phyloP scores from a whole-genome alignment of 495 filamentous ascomycete genomes.

The Geoglossum glabrum region DNA sequence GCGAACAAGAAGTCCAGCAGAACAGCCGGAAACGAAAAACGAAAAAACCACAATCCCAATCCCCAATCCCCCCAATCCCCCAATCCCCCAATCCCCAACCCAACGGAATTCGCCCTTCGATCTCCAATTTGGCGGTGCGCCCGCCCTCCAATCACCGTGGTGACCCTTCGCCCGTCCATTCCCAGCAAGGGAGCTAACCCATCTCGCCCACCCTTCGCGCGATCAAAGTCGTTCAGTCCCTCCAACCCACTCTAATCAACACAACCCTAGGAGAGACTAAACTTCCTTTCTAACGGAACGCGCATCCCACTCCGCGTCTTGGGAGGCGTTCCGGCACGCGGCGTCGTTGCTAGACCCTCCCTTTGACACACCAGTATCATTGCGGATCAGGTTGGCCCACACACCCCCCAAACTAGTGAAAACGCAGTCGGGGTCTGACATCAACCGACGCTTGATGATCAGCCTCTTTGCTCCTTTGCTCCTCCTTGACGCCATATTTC shows the following conservation, averaged over 20 bases:
- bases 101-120: neutral
- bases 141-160: neutral
- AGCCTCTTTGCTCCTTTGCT: neutral
- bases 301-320: neutral
- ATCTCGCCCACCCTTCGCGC: neutral
- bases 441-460: neutral
- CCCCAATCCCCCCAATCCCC: too few relatives aligned
- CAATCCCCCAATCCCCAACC: neutral
- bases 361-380: neutral
- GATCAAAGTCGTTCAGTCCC: neutral
- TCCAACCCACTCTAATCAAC: neutral
- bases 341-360: neutral
- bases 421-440: neutral
- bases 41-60: too few relatives aligned
- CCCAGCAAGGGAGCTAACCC: neutral
- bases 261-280: neutral
- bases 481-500: too few relatives aligned
- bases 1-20: neutral
- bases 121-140: neutral
- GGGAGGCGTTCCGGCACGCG: constrained; percentile 1
- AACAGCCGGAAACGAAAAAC: neutral
- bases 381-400: neutral
- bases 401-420: neutral
- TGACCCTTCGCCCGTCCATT: neutral
- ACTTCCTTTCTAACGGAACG: constrained; percentile 1